Evolutionary conservation across 257 asterid genomes (phyloP).

Genomic region (Solanum bulbocastanum): DNA sequence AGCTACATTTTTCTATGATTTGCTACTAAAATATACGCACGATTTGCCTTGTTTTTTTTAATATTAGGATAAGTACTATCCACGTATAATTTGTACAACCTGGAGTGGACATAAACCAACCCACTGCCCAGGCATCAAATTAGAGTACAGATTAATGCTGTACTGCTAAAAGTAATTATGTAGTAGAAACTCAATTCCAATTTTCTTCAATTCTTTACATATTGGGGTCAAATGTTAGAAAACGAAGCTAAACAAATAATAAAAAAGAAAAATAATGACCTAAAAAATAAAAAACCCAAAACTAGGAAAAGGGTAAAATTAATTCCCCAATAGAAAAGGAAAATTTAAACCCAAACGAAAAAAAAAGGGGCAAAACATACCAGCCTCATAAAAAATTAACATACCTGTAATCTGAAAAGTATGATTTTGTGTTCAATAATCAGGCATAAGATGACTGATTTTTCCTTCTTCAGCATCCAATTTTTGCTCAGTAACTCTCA

Average conservation of each 20-base stretch:
- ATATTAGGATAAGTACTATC: background rate
- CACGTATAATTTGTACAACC: constrained; percentile 1
- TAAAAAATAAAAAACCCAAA: background rate
- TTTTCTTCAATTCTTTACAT: background rate
- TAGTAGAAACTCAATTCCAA: background rate
- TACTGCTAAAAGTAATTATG: background rate
- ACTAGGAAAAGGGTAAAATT: background rate
- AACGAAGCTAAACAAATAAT: background rate
- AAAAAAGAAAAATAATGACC: background rate
- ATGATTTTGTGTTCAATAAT: constrained; percentile 30
- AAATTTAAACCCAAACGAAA: background rate
- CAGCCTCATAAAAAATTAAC: background rate
- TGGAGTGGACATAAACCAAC: background rate
- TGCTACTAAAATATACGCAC: background rate
- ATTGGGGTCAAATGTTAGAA: constrained; percentile 1
- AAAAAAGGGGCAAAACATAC: background rate
- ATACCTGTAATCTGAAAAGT: background rate
- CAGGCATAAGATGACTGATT: constrained; percentile 73
- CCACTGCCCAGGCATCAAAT: background rate
- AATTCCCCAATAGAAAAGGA: background rate
- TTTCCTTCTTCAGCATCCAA: constrained; percentile 61
- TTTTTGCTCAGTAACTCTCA: constrained; percentile 65
- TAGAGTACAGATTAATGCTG: background rate
- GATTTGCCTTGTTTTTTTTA: background rate
- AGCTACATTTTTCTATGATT: background rate